A percentile compares a stretch with the other conserved stretches of the same genome.
Evolutionary conservation across 441 rosid genomes (phyloP).

Genomic region (Erysimum pusillum): DNA sequence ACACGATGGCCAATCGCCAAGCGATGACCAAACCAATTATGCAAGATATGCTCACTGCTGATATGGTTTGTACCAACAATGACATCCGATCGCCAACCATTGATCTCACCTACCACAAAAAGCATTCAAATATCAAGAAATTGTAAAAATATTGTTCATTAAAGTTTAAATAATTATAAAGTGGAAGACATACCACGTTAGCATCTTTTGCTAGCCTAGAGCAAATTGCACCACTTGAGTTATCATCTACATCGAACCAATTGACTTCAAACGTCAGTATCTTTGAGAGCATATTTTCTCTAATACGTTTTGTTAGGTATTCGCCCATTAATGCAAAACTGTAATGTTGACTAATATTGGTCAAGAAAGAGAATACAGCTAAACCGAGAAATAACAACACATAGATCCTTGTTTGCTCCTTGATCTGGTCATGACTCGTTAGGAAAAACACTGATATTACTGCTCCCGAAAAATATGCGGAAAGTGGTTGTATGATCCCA

Average conservation of each 20-base stretch:
- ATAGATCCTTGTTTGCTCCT: constrained; percentile 60
- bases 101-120: constrained; percentile 65
- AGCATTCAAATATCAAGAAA: not conserved
- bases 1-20: constrained; percentile 76
- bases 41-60: constrained; percentile 71
- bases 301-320: constrained; percentile 64
- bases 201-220: constrained; percentile 81
- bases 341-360: constrained; percentile 68
- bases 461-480: constrained; percentile 65
- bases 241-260: constrained; percentile 81
- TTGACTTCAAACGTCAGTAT: constrained; percentile 77
- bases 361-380: constrained; percentile 54
- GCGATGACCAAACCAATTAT: constrained; percentile 79
- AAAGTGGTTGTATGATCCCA: constrained; percentile 74
- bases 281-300: constrained; percentile 75
- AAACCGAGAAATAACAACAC: constrained; percentile 59
- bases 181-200: constrained; percentile 56
- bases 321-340: constrained; percentile 78
- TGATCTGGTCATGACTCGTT: constrained; percentile 61
- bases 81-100: constrained; percentile 78
- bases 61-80: constrained; percentile 66
- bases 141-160: not conserved
- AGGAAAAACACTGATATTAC: constrained; percentile 69
- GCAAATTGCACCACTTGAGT: constrained; percentile 76
- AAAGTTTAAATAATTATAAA: not conserved